A percentile compares a stretch with the other conserved stretches of the same genome.
Evolutionary conservation across 305 asterid genomes (phyloP).

Genomic region (Solanum hybrid): DNA sequence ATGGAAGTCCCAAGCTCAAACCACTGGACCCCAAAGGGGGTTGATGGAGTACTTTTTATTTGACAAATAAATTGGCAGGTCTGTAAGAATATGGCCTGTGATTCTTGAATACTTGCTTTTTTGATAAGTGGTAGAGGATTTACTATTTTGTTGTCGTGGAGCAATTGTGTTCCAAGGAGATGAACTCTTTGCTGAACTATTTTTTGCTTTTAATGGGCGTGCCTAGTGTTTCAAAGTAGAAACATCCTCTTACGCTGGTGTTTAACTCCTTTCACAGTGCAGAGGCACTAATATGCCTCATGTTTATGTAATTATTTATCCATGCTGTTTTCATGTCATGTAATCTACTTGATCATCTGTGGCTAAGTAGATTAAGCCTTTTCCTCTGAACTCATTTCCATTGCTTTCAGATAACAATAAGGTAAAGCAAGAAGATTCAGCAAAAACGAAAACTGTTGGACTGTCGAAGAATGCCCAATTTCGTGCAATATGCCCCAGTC

Average conservation of each 20-base stretch:
- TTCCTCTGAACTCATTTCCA: neutral
- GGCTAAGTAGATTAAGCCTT: neutral
- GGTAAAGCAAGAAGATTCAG: slow-evolving; percentile 36
- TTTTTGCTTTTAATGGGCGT: neutral
- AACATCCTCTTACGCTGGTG: neutral
- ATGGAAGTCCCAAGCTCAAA: no score
- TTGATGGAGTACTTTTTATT: neutral
- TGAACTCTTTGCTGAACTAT: neutral
- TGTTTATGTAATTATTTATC: neutral
- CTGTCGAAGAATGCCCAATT: slow-evolving; percentile 89
- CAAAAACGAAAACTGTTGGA: slow-evolving; percentile 31
- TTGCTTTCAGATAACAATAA: slow-evolving; percentile 42
- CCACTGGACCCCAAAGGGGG: no score
- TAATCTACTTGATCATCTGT: neutral
- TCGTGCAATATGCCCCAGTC: slow-evolving; percentile 84
- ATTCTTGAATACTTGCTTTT: neutral
- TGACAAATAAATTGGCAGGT: neutral
- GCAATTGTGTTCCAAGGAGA: neutral
- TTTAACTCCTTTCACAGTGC: neutral
- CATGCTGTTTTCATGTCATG: neutral
- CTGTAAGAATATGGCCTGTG: neutral
- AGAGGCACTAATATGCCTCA: neutral
- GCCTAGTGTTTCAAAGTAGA: neutral
- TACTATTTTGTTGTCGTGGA: neutral
- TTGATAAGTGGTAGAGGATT: neutral